Evolutionary conservation across 1,284 basidiomycete genomes (phyloP).

Genomic region (Sanghuangporus baumii): DNA sequence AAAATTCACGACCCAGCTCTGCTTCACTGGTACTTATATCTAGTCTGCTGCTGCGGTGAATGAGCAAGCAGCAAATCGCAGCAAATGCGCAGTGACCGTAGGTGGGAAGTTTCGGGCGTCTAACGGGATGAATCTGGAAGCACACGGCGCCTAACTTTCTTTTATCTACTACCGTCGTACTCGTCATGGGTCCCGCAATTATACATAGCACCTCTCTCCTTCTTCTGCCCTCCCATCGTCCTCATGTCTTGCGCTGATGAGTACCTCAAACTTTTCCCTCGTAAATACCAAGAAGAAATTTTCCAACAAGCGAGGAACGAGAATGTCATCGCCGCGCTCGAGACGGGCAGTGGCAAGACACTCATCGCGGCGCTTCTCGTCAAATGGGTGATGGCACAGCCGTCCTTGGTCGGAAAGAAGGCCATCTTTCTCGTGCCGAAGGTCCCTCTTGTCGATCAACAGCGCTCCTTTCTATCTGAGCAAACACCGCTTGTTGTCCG

Average conservation of each 20-base stretch:
- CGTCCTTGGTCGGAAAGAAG: slow-evolving; percentile 42
- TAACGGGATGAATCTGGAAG: neutral
- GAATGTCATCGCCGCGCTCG: slow-evolving; percentile 74
- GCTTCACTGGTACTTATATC: neutral
- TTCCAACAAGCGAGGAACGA: slow-evolving; percentile 61
- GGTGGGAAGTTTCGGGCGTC: neutral
- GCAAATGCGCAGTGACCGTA: slow-evolving; percentile 8
- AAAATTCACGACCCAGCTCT: neutral
- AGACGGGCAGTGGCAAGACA: slow-evolving; percentile 80
- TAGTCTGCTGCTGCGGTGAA: neutral
- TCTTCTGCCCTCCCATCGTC: neutral
- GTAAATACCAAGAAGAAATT: slow-evolving; percentile 69
- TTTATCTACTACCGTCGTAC: neutral
- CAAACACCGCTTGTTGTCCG: slow-evolving; percentile 61
- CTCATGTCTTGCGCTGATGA: slow-evolving; percentile 10
- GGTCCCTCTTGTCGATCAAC: slow-evolving; percentile 77
- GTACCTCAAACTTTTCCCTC: slow-evolving; percentile 34
- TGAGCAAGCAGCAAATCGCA: slow-evolving; percentile 3
- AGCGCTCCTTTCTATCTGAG: slow-evolving; percentile 60
- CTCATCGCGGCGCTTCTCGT: slow-evolving; percentile 75
- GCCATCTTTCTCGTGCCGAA: slow-evolving; percentile 77
- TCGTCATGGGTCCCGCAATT: neutral
- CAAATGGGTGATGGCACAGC: slow-evolving; percentile 60
- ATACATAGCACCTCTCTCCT: neutral
- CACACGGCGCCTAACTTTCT: neutral